Base-by-base conservation (phyloP, 139 green algal species). In the Chlorella sp. region DNA sequence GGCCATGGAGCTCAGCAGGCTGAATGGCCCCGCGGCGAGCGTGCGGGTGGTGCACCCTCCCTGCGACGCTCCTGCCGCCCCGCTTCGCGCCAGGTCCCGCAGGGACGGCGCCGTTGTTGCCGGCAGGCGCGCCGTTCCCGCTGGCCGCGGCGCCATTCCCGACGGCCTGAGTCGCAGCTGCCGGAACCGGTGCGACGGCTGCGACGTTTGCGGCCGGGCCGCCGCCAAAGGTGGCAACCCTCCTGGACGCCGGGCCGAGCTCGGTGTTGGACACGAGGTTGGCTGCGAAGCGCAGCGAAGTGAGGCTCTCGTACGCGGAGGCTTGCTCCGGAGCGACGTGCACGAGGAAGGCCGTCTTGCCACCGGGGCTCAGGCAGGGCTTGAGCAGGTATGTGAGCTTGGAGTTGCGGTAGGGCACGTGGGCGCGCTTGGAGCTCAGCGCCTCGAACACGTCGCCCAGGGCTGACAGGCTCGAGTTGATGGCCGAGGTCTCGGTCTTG, bases 341-440 rank as follows among this genome's bases (percentile, higher is more conserved):
- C 63, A 92, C 87, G 78, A 94, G 89, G 87, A 95, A 93, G n/a
- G 93, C 79, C 23, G 84, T 88, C 78, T 95, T 95, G 42, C 85
- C 80, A 51, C 90, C 85, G 3, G 79, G 80, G 1, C 88, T 83
- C 33, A 95, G 77, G 74, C 79, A 91, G 20, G 89, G 89, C 83
- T 96, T 89, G 34, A 97, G 83, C 62, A 97, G 85, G 75, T 96
- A 91, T 1, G 93, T 97, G 34, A 97, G 88, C 88, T 96, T 96
- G 74, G 80, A 91, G 83, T 96, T 96, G 72, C 90, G 85, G 85
- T 94, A 94, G 20, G 90, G 90, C 26, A 93, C 36, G 76, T 95
- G 90, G 20, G 79, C 35, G 20, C n/a, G 69, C 69, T 89, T 91
- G 68, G 74, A 66, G 2, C 81, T 67, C 27, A 95, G 79, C 4